Evolutionary conservation across 2,329 filamentous ascomycete genomes (phyloP), one percentile per base, ranked within the genome.

Genomic region (Penicillium sp.): DNA sequence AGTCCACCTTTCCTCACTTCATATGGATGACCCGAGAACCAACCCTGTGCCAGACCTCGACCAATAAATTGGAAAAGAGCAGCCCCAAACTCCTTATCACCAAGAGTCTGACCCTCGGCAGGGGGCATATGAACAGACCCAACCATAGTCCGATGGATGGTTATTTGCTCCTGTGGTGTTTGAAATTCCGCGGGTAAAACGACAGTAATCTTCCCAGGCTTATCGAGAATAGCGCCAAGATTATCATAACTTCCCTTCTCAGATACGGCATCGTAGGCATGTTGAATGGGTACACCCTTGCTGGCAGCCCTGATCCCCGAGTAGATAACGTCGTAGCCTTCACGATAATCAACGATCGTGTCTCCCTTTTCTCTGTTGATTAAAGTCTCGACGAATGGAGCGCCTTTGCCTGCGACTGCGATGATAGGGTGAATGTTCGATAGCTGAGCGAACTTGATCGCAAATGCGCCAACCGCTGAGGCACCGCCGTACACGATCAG

Each of bases 391-490:
- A 86, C 82, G 60, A 81, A 81, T 2, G 76, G 63, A 9, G 69
- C 69, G 6, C 80, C 81, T 2, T 75, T 73, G 7, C 85, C 85
- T 0, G 84, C 84, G 8, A 88, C 75, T 56, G 78, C 80, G 59
- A 88, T 84, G 41, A 88, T 70, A 0, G 85, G 85, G 67, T 86
- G 83, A 57, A 88, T 82, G 65, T 84, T 82, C 56, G 77, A 78
- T 9, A 73, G 72, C 5, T 61, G 64, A 11, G 83, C 83, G 16
- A 87, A 74, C 67, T 88, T 82, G 41, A 87, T 70, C 0, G 79
- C 80, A 62, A 82, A 87, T 5, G 80, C 72, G 8, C 85, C 85
- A 1, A 87, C 84, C 0, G 84, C 78, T 0, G 79, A 79, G 1
- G 81, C 75, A 0, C 68, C 75, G 22, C 79, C 80, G 61, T 82